A percentile compares a stretch with the other conserved stretches of the same genome.
Conservation (phyloP, 2,329 filamentous ascomycete genomes). For the Xylaria sp. region DNA sequence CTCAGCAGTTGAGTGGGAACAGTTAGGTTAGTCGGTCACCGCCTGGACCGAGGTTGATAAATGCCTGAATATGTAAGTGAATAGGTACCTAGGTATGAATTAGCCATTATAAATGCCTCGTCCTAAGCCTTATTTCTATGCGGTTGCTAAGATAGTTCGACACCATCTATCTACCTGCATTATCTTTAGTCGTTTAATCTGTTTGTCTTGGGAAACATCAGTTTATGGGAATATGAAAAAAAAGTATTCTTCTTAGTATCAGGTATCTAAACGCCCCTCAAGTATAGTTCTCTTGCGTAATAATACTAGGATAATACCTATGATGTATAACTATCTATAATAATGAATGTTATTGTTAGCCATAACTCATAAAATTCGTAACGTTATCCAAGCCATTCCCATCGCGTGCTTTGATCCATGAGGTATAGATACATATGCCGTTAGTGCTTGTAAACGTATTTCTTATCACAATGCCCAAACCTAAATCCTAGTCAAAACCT, state of each 20-base stretch:
- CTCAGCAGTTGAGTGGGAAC: slow-evolving; percentile 53
- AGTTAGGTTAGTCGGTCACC: neutral
- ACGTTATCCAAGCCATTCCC: slow-evolving; percentile 7
- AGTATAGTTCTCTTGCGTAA: neutral
- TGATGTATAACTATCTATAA: slow-evolving; percentile 23
- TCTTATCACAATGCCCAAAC: neutral
- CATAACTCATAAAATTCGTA: slow-evolving; percentile 26
- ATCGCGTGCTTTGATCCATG: neutral
- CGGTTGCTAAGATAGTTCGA: neutral
- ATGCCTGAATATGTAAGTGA: neutral
- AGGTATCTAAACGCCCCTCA: neutral
- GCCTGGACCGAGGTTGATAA: neutral
- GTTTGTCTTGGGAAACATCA: neutral
- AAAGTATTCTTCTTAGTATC: neutral
- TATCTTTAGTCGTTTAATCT: neutral
- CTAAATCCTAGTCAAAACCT: slow-evolving; percentile 21
- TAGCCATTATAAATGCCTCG: too few relatives aligned
- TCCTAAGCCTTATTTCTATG: neutral
- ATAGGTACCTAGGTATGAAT: slow-evolving; percentile 27
- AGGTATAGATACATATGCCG: slow-evolving; percentile 14
- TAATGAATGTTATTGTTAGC: slow-evolving; percentile 20
- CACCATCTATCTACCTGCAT: neutral
- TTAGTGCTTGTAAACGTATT: slow-evolving; percentile 19
- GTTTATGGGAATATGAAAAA: neutral
- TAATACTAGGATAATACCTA: neutral